phyloP scores from a whole-genome alignment of 495 filamentous ascomycete species.

The Chaetomium tenue region DNA sequence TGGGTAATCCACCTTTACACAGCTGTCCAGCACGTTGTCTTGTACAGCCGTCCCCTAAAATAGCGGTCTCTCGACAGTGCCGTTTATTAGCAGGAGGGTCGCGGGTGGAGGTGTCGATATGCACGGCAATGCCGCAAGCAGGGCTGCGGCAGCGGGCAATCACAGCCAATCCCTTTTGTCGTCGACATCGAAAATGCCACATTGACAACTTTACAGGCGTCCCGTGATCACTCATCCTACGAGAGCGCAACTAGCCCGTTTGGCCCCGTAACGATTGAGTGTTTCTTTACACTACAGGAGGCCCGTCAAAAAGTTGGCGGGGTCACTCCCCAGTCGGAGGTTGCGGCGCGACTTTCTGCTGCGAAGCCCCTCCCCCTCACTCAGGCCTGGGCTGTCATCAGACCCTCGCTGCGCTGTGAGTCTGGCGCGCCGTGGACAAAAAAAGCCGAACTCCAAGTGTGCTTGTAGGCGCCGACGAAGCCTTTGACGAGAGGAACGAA shows the following conservation, averaged over 20 bases:
- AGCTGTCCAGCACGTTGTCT: constrained; percentile 9
- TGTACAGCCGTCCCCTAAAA: constrained; percentile 17
- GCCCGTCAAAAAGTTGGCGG: constrained; percentile 7
- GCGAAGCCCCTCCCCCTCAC: constrained; percentile 21
- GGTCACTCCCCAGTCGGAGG: constrained; percentile 4
- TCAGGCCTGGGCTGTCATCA: constrained; percentile 22
- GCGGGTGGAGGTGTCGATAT: constrained; percentile 18
- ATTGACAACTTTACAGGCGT: constrained; percentile 16
- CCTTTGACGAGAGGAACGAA: no score
- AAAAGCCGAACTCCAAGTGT: no score
- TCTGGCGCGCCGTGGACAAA: no score
- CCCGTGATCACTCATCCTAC: constrained; percentile 21
- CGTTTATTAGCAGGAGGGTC: constrained; percentile 8
- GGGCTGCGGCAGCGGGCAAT: constrained; percentile 21
- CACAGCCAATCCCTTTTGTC: constrained; percentile 20
- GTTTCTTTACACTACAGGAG: not conserved
- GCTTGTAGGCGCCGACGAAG: no score
- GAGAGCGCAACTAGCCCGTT: not conserved
- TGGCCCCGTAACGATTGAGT: not conserved
- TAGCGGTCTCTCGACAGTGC: constrained; percentile 22
- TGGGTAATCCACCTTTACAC: not conserved
- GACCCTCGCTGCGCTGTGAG: constrained; percentile 22
- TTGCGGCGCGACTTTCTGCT: constrained; percentile 4
- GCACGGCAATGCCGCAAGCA: constrained; percentile 27
- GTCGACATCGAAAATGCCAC: constrained; percentile 21